Evolutionary conservation across 352 stramenopile species (phyloP), one percentile per base, ranked within the genome.

Genomic region (Phytopythium montanum): DNA sequence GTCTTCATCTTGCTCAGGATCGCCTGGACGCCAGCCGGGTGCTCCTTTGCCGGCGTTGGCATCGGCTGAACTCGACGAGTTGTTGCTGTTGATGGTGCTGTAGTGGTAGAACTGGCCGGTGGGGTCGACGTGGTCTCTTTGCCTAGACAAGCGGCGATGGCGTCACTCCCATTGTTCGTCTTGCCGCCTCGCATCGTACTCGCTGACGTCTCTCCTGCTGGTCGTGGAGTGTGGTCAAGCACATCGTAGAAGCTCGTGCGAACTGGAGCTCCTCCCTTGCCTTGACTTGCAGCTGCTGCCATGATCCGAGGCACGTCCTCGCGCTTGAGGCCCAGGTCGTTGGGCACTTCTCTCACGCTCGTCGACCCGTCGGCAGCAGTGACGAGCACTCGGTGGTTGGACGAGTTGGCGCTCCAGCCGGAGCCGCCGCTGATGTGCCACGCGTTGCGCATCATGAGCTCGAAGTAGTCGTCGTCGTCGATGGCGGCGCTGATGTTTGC

Each of bases 381-480:
- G 33, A 94, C 81, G 4, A 93, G 69, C n/a, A 93, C 64, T 1
- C 85, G 64, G 5, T 70, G 70, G 39, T 89, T 93, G 2, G 58
- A 61, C 2, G 77, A 78, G 68, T 94, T 94, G 44, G 64, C 79
- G 36, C 64, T 66, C 69, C 66, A 76, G 26, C 79, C 76, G 13
- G 69, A 23, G 18, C 79, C 87, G 25, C 79, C 72, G 3, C 68
- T 76, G 34, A 94, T 71, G 53, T 89, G 76, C 79, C 79, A 89
- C 5, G 79, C 80, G 59, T 96, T 97, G 57, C 87, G 85, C 66
- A 97, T 90, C 84, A 97, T 95, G 46, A 94, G 69, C 71, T 97
- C 88, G 60, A 97, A 98, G 60, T 97, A 97, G 38, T 97, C 87
- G 63, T 97, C 92, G 69, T 95, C 81, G 51, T 97, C 88, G 57